phyloP scores from a whole-genome alignment of 129 eudicot genomes.

The Tagetes erecta region DNA sequence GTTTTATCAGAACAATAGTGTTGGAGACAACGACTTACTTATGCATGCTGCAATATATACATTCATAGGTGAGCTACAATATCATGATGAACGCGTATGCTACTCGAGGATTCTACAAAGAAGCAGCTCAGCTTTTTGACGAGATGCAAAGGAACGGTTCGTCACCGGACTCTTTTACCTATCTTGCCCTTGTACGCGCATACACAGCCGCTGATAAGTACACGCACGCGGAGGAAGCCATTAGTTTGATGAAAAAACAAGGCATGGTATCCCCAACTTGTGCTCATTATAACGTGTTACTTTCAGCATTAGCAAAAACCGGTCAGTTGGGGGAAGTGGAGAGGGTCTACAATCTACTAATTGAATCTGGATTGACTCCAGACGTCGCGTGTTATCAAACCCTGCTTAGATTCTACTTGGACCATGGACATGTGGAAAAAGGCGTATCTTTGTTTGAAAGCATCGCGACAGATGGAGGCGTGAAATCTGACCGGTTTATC shows the following conservation, averaged over 20 bases:
- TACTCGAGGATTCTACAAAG: conserved; percentile 48
- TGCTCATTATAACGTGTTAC: conserved; percentile 63
- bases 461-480: conserved; percentile 21
- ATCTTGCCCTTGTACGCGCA: conserved; percentile 69
- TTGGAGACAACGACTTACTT: neutral
- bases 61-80: conserved; percentile 75
- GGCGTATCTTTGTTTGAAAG: conserved; percentile 67
- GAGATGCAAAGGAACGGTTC: conserved; percentile 54
- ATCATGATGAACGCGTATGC: conserved; percentile 71
- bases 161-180: conserved; percentile 66
- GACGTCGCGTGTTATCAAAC: conserved; percentile 53
- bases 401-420: conserved; percentile 71
- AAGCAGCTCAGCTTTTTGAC: conserved; percentile 59
- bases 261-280: conserved; percentile 61
- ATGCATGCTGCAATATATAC: conserved; percentile 23
- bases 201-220: conserved; percentile 46
- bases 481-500: conserved; percentile 58
- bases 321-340: conserved; percentile 62
- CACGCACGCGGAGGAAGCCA: conserved; percentile 62
- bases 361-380: conserved; percentile 45
- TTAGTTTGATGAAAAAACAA: conserved; percentile 56
- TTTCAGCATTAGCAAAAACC: conserved; percentile 46
- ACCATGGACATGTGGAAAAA: conserved; percentile 61
- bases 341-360: conserved; percentile 49
- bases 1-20: neutral